Evolutionary conservation across 805 yeast genomes (phyloP), one percentile per base, ranked within the genome.

Genomic region (Nakazawaea laoshanensis): DNA sequence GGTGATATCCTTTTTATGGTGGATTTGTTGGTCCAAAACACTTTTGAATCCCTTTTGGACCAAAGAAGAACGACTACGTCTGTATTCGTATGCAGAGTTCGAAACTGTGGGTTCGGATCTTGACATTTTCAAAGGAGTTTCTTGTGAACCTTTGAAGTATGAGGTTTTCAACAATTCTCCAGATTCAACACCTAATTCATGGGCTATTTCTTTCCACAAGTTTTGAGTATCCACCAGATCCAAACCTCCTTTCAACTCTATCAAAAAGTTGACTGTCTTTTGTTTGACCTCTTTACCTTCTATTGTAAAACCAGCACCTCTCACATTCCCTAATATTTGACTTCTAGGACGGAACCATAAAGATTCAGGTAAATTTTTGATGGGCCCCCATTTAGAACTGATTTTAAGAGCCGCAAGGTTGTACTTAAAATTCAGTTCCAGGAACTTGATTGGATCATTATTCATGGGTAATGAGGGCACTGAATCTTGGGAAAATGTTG

Each of bases 391-490:
- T 2, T 43, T 45, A 1, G 38, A 38, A 0, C 89, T 88, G 3
- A 88, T 50, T 47, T 87, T 88, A 27, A 86, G 55, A 46, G 92
- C 87, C 0, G 96, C 96, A 50, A 66, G 74, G 19, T 57, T 50
- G 20, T 50, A 54, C 3, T 92, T 95, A 7, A 65, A 45, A 0
- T 65, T 52, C 10, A 70, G 61, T 15, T 81, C 78, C 12, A 84
- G 58, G 42, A 76, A 80, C n/a, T 51, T 52, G 14, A 79, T 69
- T 1, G 95, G 94, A 49, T 80, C 77, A 10, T 9, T 7, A 9
- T 24, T 16, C n/a, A 12, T 9, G 26, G 26, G 7, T 7, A 24
- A 20, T 10, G 9, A 20, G 10, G 10, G 22, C 12, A n/a, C n/a
- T n/a, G n/a, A n/a, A n/a, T n/a, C n/a, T n/a, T n/a, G n/a, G n/a